Evolutionary conservation across 176 grass and related monocot species (phyloP), one percentile per base, ranked within the genome.

Genomic region (Pontederia paniculata): DNA sequence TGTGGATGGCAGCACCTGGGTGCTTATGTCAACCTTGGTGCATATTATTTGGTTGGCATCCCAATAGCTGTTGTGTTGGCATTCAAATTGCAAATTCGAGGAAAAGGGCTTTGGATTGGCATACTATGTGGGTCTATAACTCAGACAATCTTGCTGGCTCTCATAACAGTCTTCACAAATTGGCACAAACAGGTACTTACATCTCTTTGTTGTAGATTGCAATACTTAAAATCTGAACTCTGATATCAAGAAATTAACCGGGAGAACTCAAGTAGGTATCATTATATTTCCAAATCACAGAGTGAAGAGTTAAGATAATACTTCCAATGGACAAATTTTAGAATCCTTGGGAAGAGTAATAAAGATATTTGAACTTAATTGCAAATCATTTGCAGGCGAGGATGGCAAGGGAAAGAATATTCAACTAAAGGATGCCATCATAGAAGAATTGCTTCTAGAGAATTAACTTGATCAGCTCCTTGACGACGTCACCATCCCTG

Each of bases 1-100:
- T 74, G 91, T 2, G 91, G 91, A 23, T 89, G 82, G 77, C 91
- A 96, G 71, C 91, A 96, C 59, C 52, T 96, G 16, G 91, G 86
- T 1, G 91, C 85, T 23, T 96, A 84, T 64, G 76, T 96, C 7
- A 96, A 96, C 71, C 74, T 89, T 0, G 74, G 79, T 19, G 83
- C 91, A 0, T 96, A 87, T 74, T 96, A 96, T 60, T 70, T 96
- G 21, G 49, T 96, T 23, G 90, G 90, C 3, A 83, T 95, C 25
- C 89, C 85, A 3, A 18, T 69, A 2, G 85, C 79, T 10, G 70
- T 86, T 31, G 53, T 75, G 12, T 76, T 89, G 16, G 86, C 82
- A 1, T 96, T 96, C 67, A 55, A 55, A 65, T 48, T 86, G 56
- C 78, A 83, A 23, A 76, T 81, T 58, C 78, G 78, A 70, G 91